Evolutionary conservation across 2,329 filamentous ascomycete species (phyloP).

Genomic region (Ophiostoma sp.): DNA sequence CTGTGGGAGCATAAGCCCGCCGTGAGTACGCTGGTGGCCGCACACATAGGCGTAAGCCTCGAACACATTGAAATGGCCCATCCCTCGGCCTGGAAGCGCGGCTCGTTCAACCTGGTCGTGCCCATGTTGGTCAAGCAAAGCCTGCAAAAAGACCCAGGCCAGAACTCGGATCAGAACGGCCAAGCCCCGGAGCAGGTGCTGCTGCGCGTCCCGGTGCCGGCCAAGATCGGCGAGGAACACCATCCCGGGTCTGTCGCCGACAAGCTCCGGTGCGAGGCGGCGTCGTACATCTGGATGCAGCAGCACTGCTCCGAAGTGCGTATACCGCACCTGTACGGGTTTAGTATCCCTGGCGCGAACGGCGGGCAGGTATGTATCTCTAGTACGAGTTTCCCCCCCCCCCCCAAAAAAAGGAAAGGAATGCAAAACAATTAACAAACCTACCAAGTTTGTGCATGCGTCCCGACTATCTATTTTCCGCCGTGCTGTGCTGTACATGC

Average conservation of each 20-base stretch:
- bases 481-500: neutral
- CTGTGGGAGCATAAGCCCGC: no score
- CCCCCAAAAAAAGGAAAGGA: neutral
- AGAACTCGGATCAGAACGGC: no score
- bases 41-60: no score
- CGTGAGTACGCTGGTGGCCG: no score
- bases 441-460: neutral
- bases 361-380: conserved; percentile 8
- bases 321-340: conserved; percentile 31
- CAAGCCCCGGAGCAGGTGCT: neutral
- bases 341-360: conserved; percentile 20
- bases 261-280: conserved; percentile 37
- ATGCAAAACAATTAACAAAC: neutral
- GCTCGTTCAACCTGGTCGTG: no score
- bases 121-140: no score
- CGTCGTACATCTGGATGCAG: conserved; percentile 38
- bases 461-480: neutral
- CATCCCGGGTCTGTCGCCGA: conserved; percentile 35
- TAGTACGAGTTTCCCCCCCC: no score
- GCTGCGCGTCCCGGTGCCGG: conserved; percentile 30
- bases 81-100: no score
- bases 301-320: conserved; percentile 36
- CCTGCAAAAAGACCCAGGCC: no score
- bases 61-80: no score
- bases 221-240: conserved; percentile 33